Percentiles rank a stretch among this genome's conserved stretches.
phyloP scores from a whole-genome alignment of 2,329 filamentous ascomycete genomes.

The Aureobasidium lini region DNA sequence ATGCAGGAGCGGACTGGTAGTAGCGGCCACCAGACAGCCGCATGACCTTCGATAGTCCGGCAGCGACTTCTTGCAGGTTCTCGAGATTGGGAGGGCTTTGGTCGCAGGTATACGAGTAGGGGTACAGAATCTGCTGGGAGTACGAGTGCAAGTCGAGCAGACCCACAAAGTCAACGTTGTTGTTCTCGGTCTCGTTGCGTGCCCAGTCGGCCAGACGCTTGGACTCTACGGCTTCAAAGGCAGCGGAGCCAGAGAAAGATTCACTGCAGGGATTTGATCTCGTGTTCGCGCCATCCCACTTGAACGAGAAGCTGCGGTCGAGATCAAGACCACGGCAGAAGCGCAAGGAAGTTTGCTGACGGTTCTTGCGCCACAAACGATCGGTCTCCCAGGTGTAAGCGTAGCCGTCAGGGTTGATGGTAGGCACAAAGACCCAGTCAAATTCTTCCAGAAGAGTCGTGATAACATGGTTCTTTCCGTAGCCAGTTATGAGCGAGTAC shows the following conservation, averaged over 20 bases:
- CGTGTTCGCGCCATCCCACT: slow-evolving; percentile 65
- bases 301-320: slow-evolving; percentile 76
- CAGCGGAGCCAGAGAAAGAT: slow-evolving; percentile 72
- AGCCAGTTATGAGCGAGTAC: slow-evolving; percentile 77
- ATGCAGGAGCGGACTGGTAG: slow-evolving; percentile 67
- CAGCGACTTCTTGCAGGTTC: slow-evolving; percentile 82
- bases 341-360: slow-evolving; percentile 70
- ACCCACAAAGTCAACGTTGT: slow-evolving; percentile 70
- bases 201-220: slow-evolving; percentile 73
- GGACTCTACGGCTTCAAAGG: slow-evolving; percentile 79
- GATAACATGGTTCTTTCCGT: slow-evolving; percentile 62
- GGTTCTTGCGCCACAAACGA: slow-evolving; percentile 89
- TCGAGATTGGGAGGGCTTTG: slow-evolving; percentile 76
- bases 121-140: slow-evolving; percentile 88
- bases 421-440: slow-evolving; percentile 82
- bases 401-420: slow-evolving; percentile 88
- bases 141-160: slow-evolving; percentile 91
- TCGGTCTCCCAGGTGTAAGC: slow-evolving; percentile 89
- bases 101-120: slow-evolving; percentile 79
- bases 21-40: slow-evolving; percentile 55
- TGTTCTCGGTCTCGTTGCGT: slow-evolving; percentile 62
- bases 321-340: slow-evolving; percentile 87
- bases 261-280: slow-evolving; percentile 79
- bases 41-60: slow-evolving; percentile 84
- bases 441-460: slow-evolving; percentile 75